Evolutionary conservation across 768 basidiomycete species (phyloP), one percentile per base, ranked within the genome.

Genomic region (Zangia roseola): DNA sequence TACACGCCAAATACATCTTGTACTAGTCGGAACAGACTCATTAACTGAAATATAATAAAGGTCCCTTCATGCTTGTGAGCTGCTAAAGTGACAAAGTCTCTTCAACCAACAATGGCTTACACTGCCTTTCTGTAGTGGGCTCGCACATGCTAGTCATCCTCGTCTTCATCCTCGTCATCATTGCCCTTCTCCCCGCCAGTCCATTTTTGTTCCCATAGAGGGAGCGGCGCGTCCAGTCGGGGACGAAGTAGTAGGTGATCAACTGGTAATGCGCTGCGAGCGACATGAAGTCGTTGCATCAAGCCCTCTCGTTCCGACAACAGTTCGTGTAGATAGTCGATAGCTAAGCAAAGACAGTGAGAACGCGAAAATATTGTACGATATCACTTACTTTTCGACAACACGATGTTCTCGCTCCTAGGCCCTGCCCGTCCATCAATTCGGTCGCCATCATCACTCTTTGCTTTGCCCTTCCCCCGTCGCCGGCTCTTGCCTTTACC

Each of bases 381-480:
- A 31, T 4, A 19, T 16, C 1, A 52, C 90, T 59, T 61, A 94
- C 93, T 91, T 69, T 94, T 93, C 33, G 81, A 80, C 33, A 95
- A 68, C 4, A 95, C 92, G 38, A 94, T 81, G 50, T 91, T 91
- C 71, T 95, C 93, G 64, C 92, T 94, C 59, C 88, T 76, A 7
- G 94, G 91, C 1, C 93, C 94, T 0, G 90, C 88, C 23, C 94
- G 74, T 10, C 93, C 92, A 58, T 94, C 93, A 5, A 80, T 56
- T 68, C 81, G 83, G 58, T 88, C 83, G 5, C 74, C 79, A 5
- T 78, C 82, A 16, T 74, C 76, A 37, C 71, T 77, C 17, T 70
- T 73, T 6, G 55, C 62, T 53, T 64, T 74, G 20, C 57, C 64
- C 53, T 64, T 66, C 33, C 67, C 69, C 61, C 71, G 66, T 55